These are phyloP conservation scores for Neocatenulostroma microsporum DNA, from an alignment of 2,329 filamentous ascomycete genomes.

Conservation along the genomic window DNA sequence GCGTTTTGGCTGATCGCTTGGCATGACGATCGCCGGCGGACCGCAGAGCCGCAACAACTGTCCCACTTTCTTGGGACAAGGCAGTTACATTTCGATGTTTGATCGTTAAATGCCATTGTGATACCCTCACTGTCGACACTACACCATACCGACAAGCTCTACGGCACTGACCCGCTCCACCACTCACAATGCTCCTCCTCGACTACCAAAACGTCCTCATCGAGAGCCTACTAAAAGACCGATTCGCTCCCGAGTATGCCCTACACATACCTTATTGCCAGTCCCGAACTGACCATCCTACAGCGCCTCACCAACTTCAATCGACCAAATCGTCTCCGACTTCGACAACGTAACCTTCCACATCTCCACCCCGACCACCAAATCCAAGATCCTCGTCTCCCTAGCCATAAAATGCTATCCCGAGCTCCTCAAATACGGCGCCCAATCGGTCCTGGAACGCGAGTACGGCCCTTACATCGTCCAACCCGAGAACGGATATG, in stretches of 20 bases:
- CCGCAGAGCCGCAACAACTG: slow-evolving; percentile 8
- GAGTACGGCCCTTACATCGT: slow-evolving; percentile 94
- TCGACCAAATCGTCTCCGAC: slow-evolving; percentile 97
- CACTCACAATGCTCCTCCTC: slow-evolving; percentile 78
- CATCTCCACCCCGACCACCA: slow-evolving; percentile 89
- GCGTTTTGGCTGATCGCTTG: slow-evolving; percentile 2
- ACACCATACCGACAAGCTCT: too few species aligned
- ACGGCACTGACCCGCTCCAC: too few species aligned
- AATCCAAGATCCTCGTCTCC: slow-evolving; percentile 90
- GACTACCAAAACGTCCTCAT: slow-evolving; percentile 99
- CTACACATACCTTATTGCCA: slow-evolving; percentile 15
- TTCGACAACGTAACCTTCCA: slow-evolving; percentile 99
- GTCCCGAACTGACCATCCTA: too few species aligned
- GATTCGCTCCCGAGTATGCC: slow-evolving; percentile 53
- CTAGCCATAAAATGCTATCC: slow-evolving; percentile 91
- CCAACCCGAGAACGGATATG: slow-evolving; percentile 78
- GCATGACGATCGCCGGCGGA: slow-evolving; percentile 2
- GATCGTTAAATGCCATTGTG: too few species aligned
- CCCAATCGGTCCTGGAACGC: slow-evolving; percentile 79
- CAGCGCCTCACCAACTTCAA: slow-evolving; percentile 78
- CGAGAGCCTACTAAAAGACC: slow-evolving; percentile 88
- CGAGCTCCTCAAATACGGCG: slow-evolving; percentile 88
- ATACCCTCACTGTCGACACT: too few species aligned
- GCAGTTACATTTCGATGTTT: too few species aligned
- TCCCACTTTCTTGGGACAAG: too few species aligned